Conservation (phyloP, 768 basidiomycete genomes). For the Collybia sp. region DNA sequence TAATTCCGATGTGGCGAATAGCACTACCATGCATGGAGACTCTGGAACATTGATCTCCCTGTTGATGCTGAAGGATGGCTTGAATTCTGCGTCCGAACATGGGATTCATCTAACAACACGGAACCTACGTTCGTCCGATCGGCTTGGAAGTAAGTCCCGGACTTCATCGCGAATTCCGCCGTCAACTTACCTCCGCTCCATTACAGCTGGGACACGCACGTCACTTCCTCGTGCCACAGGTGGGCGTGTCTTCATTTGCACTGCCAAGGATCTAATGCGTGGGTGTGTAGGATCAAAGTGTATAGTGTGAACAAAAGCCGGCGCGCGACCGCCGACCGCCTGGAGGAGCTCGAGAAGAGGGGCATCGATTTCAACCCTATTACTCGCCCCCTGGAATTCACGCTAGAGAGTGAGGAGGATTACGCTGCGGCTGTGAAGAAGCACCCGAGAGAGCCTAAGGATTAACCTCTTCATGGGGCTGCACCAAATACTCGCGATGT, state of each 20-base stretch:
- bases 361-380: conserved; percentile 36
- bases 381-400: conserved; percentile 33
- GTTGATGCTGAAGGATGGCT: conserved; percentile 55
- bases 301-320: conserved; percentile 44
- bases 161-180: background rate
- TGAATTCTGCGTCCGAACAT: conserved; percentile 49
- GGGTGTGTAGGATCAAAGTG: conserved; percentile 36
- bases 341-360: conserved; percentile 32
- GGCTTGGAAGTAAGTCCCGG: conserved; percentile 43
- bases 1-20: conserved; percentile 6
- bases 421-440: conserved; percentile 20
- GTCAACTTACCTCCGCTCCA: background rate
- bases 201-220: conserved; percentile 45
- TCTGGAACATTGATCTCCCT: conserved; percentile 47
- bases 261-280: background rate
- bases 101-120: conserved; percentile 57
- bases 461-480: conserved; percentile 8
- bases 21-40: conserved; percentile 52
- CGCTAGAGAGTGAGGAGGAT: conserved; percentile 25
- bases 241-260: conserved; percentile 1
- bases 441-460: conserved; percentile 25
- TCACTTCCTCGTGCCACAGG: conserved; percentile 45
- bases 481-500: background rate
- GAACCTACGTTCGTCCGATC: conserved; percentile 52
- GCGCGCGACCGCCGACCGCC: conserved; percentile 36